Base-by-base conservation (phyloP, 2,329 filamentous ascomycete genomes). In the Parafenestella ontariensis region DNA sequence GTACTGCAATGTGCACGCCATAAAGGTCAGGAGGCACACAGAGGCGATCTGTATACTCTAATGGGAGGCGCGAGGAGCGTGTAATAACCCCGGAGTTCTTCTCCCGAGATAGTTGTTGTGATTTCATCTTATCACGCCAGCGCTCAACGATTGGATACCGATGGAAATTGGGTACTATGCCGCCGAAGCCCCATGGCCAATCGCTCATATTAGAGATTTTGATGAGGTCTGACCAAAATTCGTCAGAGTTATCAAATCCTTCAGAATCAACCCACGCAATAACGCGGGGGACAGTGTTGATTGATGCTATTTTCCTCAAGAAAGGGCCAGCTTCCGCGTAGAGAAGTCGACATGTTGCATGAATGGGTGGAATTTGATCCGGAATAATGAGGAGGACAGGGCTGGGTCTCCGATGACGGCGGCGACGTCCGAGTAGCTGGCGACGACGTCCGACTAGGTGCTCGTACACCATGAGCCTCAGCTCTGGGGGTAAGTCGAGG, bases 391-490 rank as follows among this genome's bases (percentile, higher is more conserved):
- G 33, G 11, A 34, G 4, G 13, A 13, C 31, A 5, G 31, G 13
- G n/a, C n/a, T n/a, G n/a, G 13, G 13, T 31, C 7, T 31, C 13
- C 7, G 13, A 31, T 31, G 7, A 7, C 13, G 11, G 31, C 13
- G 31, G 5, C n/a, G 10, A 13, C 5, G 10, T 6, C 4, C 11
- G 36, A 39, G 5, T 6, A 53, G 24, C n/a, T 34, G 11, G 31
- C 13, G 31, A 13, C n/a, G 10, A 13, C 5, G 10, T 6, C 4
- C 11, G 36, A 39, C 18, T 6, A 53, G 24, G 29, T 33, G 9
- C n/a, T 51, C 42, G 37, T 55, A 55, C 15, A 51, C 24, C 36
- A 55, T 50, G 10, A 46, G 20, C 5, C 52, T 46, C 4, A 55
- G 33, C 26, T 43, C 47, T n/a, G 17, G 29, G 10, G 52, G 47